These are phyloP conservation scores for Linnemannia schmuckeri DNA, from an alignment of 192 early-diverging fungal genomes.

Conservation along the genomic window DNA sequence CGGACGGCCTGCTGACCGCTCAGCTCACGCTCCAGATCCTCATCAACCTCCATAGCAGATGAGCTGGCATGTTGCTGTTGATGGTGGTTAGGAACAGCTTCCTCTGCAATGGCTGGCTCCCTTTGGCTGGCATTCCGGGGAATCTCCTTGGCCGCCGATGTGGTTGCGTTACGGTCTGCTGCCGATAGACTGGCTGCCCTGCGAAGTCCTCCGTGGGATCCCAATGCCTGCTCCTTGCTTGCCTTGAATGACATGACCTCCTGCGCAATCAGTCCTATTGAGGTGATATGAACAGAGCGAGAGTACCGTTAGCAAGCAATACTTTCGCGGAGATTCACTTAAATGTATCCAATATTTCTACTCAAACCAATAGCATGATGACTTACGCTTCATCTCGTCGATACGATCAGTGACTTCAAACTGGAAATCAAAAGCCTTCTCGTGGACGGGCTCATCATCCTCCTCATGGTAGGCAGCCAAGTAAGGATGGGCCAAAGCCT, in stretches of 20 bases:
- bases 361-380: neutral
- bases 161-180: slow-evolving; percentile 61
- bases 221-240: slow-evolving; percentile 63
- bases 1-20: slow-evolving; percentile 53
- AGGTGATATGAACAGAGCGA: neutral
- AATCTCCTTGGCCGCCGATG: slow-evolving; percentile 47
- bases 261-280: slow-evolving; percentile 79
- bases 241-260: slow-evolving; percentile 86
- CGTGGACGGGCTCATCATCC: slow-evolving; percentile 85
- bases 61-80: slow-evolving; percentile 16
- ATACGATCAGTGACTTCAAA: slow-evolving; percentile 84
- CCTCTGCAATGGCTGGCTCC: slow-evolving; percentile 53
- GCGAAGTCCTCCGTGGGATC: slow-evolving; percentile 27
- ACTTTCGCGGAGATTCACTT: slow-evolving; percentile 24
- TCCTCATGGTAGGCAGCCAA: slow-evolving; percentile 93
- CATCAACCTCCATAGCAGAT: slow-evolving; percentile 64
- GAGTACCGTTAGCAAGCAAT: slow-evolving; percentile 9
- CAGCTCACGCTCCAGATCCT: slow-evolving; percentile 66
- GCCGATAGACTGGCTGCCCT: slow-evolving; percentile 57
- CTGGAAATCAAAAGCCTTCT: slow-evolving; percentile 81
- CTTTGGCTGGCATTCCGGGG: slow-evolving; percentile 52
- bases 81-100: slow-evolving; percentile 35
- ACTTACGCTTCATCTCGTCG: slow-evolving; percentile 84
- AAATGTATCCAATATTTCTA: neutral
- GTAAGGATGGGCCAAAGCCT: slow-evolving; percentile 95